Evolutionary conservation across 768 basidiomycete species (phyloP), one percentile per base, ranked within the genome.

Genomic region (Thelephora ganbajun): DNA sequence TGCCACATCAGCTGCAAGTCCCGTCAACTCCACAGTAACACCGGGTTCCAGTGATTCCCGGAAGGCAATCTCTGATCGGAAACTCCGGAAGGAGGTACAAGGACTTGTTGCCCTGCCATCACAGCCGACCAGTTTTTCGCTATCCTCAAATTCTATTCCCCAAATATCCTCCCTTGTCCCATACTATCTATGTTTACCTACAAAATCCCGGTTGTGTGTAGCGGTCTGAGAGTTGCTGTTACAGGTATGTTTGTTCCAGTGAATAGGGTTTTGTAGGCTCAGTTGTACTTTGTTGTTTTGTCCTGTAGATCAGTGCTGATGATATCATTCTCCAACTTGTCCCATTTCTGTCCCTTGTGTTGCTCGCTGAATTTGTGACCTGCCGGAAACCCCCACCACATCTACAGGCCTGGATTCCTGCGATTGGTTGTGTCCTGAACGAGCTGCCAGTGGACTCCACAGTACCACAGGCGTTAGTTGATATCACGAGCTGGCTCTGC

Each of bases 291-390:
- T 16, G 19, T 14, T 44, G 33, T 1, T 30, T 30, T 30, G 26
- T 30, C 4, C 26, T 11, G 11, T 33, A 52, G 51, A 52, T 52
- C 5, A 20, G 47, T 9, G 48, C 51, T 16, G 43, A 39, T 11
- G 51, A 52, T 19, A 52, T 52, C 13, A 44, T 50, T 11, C 41
- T 52, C 7, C 48, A 49, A 39, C 49, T 53, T 41, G 49, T 53
- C 18, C 51, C 51, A 0, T 16, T 26, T 18, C 19, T 3, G 4
- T 47, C 44, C 3, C 16, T 52, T 11, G 12, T 0, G 5, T 16
- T 18, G 13, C 34, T 51, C 5, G 5, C 11, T 14, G 5, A 49
- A 11, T 19, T 51, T 18, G 51, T 35, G 6, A n/a, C 20, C 5
- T 3, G 42, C 2, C 35, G 44, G 16, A 20, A 33, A 35, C 16